These are phyloP conservation scores for Nakazawaea laoshanensis DNA, from an alignment of 805 yeast species.

Conservation along the genomic window DNA sequence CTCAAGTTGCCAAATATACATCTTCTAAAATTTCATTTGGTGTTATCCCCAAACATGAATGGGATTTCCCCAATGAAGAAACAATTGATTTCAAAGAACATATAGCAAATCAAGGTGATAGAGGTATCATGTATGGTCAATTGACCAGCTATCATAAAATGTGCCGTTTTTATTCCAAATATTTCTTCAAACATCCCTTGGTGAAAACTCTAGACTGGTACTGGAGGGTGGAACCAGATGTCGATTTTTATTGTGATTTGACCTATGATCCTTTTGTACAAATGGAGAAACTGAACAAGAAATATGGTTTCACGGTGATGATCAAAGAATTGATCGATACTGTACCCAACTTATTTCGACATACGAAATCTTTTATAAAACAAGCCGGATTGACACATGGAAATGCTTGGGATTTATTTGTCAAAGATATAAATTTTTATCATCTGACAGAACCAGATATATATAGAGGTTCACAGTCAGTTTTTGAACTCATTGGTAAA, in stretches of 20 bases:
- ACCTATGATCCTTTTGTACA: conserved; percentile 86
- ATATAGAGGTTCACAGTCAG: conserved; percentile 17
- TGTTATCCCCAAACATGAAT: conserved; percentile 40
- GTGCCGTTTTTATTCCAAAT: conserved; percentile 90
- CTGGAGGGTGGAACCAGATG: conserved; percentile 95
- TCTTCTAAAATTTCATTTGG: conserved; percentile 69
- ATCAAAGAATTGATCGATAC: conserved; percentile 76
- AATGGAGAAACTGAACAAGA: conserved; percentile 62
- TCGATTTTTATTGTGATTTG: conserved; percentile 81
- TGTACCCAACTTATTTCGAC: conserved; percentile 71
- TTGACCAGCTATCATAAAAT: conserved; percentile 81
- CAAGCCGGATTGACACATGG: conserved; percentile 39
- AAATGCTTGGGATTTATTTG: conserved; percentile 65
- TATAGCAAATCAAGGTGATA: conserved; percentile 71
- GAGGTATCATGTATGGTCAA: conserved; percentile 77
- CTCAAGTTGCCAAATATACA: conserved; percentile 41
- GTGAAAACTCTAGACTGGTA: conserved; percentile 76
- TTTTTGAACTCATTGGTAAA: conserved; percentile 18
- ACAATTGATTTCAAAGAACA: conserved; percentile 42
- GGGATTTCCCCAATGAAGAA: conserved; percentile 60
- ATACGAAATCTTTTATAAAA: conserved; percentile 56
- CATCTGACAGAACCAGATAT: conserved; percentile 22
- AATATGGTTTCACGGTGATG: conserved; percentile 79
- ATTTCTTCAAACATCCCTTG: conserved; percentile 71
- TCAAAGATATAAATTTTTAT: conserved; percentile 28